phyloP scores from a whole-genome alignment of 805 yeast genomes.

The Sungouiella thailandica region DNA sequence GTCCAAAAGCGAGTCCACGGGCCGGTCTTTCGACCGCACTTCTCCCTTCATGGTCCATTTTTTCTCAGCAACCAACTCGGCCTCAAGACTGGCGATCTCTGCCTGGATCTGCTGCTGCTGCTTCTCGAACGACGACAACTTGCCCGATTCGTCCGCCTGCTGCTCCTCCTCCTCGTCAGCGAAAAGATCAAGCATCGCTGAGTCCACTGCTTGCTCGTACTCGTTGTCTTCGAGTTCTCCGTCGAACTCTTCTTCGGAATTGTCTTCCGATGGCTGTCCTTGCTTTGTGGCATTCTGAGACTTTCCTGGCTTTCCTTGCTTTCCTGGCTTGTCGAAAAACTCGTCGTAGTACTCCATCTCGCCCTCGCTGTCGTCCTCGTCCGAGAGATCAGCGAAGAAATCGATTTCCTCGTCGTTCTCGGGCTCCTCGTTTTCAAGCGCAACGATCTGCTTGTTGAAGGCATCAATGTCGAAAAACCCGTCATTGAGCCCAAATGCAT shows the following conservation, averaged over 20 bases:
- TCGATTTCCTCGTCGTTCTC: slow-evolving; percentile 39
- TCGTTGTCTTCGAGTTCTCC: slow-evolving; percentile 51
- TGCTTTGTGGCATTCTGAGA: slow-evolving; percentile 14
- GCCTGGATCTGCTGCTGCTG: slow-evolving; percentile 73
- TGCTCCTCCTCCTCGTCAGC: slow-evolving; percentile 35
- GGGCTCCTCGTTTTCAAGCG: slow-evolving; percentile 49
- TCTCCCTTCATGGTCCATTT: slow-evolving; percentile 96
- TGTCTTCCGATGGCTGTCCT: slow-evolving; percentile 17
- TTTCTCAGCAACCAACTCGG: slow-evolving; percentile 84
- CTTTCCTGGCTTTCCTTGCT: slow-evolving; percentile 16
- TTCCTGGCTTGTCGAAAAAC: slow-evolving; percentile 50
- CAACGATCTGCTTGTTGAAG: slow-evolving; percentile 71
- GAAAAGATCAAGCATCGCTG: slow-evolving; percentile 60
- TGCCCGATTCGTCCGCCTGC: slow-evolving; percentile 17
- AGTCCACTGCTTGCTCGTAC: slow-evolving; percentile 53
- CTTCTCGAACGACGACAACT: slow-evolving; percentile 71
- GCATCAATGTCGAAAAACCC: slow-evolving; percentile 81
- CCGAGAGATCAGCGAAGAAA: slow-evolving; percentile 29
- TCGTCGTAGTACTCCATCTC: slow-evolving; percentile 60
- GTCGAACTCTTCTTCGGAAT: slow-evolving; percentile 28
- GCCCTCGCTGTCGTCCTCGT: slow-evolving; percentile 40
- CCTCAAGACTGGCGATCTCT: slow-evolving; percentile 76
- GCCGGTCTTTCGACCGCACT: slow-evolving; percentile 74
- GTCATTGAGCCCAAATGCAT: slow-evolving; percentile 69
- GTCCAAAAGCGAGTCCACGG: slow-evolving; percentile 74